Evolutionary conservation across 139 green algal species (phyloP).

Genomic region (Micractinium sp.): DNA sequence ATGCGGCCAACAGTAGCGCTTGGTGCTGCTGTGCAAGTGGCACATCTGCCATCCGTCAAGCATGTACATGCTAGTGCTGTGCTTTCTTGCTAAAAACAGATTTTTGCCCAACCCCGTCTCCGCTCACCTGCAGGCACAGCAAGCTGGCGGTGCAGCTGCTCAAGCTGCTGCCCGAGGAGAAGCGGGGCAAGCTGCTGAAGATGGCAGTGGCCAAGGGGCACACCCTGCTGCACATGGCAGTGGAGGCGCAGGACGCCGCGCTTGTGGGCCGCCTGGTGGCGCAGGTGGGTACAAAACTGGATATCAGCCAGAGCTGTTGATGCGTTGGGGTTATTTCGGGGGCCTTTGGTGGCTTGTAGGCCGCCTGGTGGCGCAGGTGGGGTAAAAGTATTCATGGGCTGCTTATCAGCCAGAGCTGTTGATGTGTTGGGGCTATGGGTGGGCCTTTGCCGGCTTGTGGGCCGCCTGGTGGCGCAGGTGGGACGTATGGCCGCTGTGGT

Average conservation of each 20-base stretch:
- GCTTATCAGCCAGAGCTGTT: background rate
- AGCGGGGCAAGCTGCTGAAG: background rate
- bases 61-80: background rate
- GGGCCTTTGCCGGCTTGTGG: too few relatives aligned
- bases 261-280: background rate
- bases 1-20: background rate
- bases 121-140: conserved; percentile 1
- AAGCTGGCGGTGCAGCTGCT: conserved; percentile 10
- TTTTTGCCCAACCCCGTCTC: too few relatives aligned
- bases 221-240: conserved; percentile 14
- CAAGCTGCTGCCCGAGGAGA: background rate
- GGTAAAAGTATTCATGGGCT: background rate
- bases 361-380: background rate
- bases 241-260: background rate
- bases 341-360: background rate
- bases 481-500: too few relatives aligned
- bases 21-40: background rate
- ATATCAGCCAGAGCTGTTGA: too few relatives aligned
- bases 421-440: too few relatives aligned
- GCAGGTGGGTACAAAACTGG: background rate
- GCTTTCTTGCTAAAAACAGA: too few relatives aligned
- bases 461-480: too few relatives aligned
- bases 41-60: background rate
- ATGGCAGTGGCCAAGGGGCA: background rate
- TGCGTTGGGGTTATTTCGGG: too few relatives aligned